Conservation (phyloP, 768 basidiomycete species). For the Leucosporidium yakuticum region DNA sequence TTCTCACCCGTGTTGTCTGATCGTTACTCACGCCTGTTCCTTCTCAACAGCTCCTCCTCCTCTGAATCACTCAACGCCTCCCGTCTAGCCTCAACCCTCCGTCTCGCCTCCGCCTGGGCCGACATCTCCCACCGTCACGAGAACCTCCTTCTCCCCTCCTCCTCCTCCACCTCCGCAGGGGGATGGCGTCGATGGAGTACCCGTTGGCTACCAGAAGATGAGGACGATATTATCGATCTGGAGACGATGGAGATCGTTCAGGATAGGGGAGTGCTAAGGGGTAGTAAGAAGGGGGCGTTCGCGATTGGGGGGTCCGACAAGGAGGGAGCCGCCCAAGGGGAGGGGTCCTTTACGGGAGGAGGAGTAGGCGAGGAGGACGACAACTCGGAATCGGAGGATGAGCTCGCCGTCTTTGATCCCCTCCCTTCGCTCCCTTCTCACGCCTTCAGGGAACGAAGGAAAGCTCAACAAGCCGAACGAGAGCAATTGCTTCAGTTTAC, state of each 20-base stretch:
- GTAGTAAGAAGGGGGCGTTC: conserved; percentile 9
- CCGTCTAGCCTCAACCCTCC: conserved; percentile 4
- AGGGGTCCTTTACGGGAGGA: not conserved
- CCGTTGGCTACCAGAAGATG: conserved; percentile 22
- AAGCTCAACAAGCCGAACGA: no score
- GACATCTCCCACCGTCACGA: conserved; percentile 24
- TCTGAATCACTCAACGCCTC: not conserved
- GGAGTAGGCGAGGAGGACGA: not conserved
- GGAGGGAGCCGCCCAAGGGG: no score
- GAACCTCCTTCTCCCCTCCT: not conserved
- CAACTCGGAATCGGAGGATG: no score
- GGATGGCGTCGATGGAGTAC: conserved; percentile 4
- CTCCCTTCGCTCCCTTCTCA: no score
- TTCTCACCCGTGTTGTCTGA: not conserved
- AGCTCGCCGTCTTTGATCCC: no score
- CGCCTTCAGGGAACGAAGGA: no score
- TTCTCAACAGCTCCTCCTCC: not conserved
- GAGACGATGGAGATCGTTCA: conserved; percentile 10
- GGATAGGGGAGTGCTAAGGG: conserved; percentile 24
- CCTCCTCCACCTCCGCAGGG: not conserved
- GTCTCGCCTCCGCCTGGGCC: conserved; percentile 16
- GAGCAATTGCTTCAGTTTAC: no score
- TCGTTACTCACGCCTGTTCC: not conserved
- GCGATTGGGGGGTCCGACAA: conserved; percentile 16
- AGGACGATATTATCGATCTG: conserved; percentile 34